Evolutionary conservation across 495 filamentous ascomycete species (phyloP), one percentile per base, ranked within the genome.

Genomic region (Trichoderma erinaceum): DNA sequence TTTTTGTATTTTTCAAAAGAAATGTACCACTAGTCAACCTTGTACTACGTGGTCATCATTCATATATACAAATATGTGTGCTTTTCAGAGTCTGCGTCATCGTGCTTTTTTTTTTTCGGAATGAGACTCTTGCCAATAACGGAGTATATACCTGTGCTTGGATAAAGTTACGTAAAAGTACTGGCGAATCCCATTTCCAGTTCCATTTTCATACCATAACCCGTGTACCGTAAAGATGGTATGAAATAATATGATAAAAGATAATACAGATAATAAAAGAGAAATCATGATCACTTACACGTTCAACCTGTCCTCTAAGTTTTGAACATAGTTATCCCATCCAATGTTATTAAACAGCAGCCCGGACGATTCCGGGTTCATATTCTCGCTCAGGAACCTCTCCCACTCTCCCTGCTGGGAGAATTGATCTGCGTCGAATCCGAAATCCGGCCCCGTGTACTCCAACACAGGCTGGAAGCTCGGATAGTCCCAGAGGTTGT

Each of bases 391-490:
- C 10, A 61, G 8, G 27, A 61, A 61, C 12, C 56, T 3, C 56
- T 61, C 56, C 56, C 56, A 61, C 12, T 61, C 56, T 12, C 56
- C 56, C 12, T 61, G 56, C 12, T 61, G 56, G 12, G 56, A 61
- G 56, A 61, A 32, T 12, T 61, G 56, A 32, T 61, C 56, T 27
- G 56, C 56, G 27, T 61, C 56, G 16, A 61, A 61, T 12, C 56
- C 56, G 11, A 61, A 61, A 18, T 61, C 56, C 27, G 56, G 56
- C 13, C 56, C 56, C 13, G 56, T 61, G 27, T 61, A 61, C 13
- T 61, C 56, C 56, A 61, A 16, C 3, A 61, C 56, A 29, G 56
- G 56, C 56, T 61, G 56, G 56, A 61, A 61, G 56, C 56, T 61
- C n/a, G 56, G 56, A 12, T 61, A 61, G 56, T 61, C 56, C 56